These are phyloP conservation scores for Myxozyma sirexii DNA, from an alignment of 805 yeast species.

Conservation along the genomic window DNA sequence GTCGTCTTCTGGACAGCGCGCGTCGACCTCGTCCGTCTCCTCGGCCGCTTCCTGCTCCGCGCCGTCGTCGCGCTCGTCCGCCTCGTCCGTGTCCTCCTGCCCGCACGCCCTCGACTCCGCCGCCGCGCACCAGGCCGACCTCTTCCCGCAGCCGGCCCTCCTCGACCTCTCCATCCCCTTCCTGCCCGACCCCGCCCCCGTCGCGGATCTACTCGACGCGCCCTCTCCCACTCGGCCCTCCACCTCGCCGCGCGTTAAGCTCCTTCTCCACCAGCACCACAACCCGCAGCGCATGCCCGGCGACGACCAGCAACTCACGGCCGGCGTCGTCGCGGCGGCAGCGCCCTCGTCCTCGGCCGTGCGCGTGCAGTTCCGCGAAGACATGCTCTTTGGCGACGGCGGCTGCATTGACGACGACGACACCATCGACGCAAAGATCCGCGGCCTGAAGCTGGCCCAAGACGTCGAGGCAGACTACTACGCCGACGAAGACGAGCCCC, in stretches of 20 bases:
- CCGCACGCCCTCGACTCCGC: background rate
- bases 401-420: constrained; percentile 21
- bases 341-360: constrained; percentile 3
- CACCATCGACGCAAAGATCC: constrained; percentile 1
- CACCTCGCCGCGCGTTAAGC: background rate
- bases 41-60: background rate
- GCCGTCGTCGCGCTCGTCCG: constrained; percentile 5
- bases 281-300: background rate
- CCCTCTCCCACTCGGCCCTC: background rate
- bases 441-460: background rate
- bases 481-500: constrained; percentile 13
- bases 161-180: constrained; percentile 29
- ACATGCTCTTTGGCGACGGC: constrained; percentile 13
- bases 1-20: constrained; percentile 5
- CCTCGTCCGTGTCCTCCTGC: constrained; percentile 9
- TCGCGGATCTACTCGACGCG: constrained; percentile 15
- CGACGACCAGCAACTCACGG: constrained; percentile 1
- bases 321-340: background rate
- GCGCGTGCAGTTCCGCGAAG: constrained; percentile 19
- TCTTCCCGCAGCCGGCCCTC: constrained; percentile 21
- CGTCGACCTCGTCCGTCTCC: background rate
- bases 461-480: constrained; percentile 13
- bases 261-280: background rate
- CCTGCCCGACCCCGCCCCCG: constrained; percentile 30
- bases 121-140: constrained; percentile 5